phyloP scores from a whole-genome alignment of 805 yeast genomes.

The Saccharomyces jurei region DNA sequence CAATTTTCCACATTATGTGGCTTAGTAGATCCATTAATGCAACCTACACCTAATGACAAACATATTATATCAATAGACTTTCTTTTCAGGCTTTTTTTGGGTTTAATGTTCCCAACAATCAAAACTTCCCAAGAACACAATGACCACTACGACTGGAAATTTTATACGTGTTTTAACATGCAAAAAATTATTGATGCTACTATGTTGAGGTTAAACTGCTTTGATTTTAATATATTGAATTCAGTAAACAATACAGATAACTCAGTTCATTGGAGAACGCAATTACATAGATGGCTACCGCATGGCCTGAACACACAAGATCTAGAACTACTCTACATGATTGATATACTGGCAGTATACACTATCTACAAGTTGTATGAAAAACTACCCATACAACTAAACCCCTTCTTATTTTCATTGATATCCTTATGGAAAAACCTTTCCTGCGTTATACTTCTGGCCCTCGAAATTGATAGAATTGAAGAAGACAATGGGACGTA shows the following conservation, averaged over 20 bases:
- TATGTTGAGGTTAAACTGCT: constrained; percentile 19
- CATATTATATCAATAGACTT: constrained; percentile 47
- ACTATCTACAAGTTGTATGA: constrained; percentile 39
- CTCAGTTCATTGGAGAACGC: constrained; percentile 23
- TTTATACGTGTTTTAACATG: constrained; percentile 23
- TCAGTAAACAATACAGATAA: constrained; percentile 17
- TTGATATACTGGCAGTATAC: constrained; percentile 36
- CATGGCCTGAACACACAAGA: constrained; percentile 33
- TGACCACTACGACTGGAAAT: constrained; percentile 19
- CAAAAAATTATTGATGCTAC: constrained; percentile 21
- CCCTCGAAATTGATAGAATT: constrained; percentile 52
- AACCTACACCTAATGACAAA: constrained; percentile 53
- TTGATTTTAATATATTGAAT: constrained; percentile 19
- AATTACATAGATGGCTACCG: constrained; percentile 32
- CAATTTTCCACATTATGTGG: constrained; percentile 30
- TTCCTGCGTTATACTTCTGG: constrained; percentile 50
- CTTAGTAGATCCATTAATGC: constrained; percentile 57
- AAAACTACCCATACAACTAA: constrained; percentile 32
- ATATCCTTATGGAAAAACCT: constrained; percentile 60
- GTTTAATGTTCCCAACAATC: constrained; percentile 30
- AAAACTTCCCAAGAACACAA: constrained; percentile 1
- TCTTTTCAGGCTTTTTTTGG: constrained; percentile 45
- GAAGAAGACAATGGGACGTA: constrained; percentile 35
- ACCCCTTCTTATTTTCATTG: constrained; percentile 55
- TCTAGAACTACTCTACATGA: constrained; percentile 39